Evolutionary conservation across 1,284 basidiomycete genomes (phyloP).

Genomic region (Porodaedalea pini): DNA sequence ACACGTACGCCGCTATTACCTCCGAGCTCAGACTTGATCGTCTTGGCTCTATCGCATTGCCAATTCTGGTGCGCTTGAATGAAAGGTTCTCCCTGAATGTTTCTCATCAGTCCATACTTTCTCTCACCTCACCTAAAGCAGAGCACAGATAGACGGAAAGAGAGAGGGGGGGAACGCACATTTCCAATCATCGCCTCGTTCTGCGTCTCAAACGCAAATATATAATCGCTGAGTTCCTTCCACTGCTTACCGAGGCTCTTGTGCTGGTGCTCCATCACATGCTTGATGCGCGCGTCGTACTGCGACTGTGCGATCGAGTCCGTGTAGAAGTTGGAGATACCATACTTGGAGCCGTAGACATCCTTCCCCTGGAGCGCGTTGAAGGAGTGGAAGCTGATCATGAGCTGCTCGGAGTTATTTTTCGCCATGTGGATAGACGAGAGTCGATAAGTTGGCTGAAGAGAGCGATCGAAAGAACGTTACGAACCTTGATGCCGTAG

Average conservation of each 20-base stretch:
- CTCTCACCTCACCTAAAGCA: too few species aligned
- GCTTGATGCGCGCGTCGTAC: conserved; percentile 30
- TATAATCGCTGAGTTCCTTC: conserved; percentile 41
- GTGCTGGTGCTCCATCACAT: conserved; percentile 38
- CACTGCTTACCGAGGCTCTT: conserved; percentile 38
- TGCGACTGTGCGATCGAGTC: conserved; percentile 23
- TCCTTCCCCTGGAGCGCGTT: conserved; percentile 31
- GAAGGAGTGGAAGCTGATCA: conserved; percentile 35
- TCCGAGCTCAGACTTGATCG: conserved; percentile 32
- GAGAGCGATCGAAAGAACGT: neutral
- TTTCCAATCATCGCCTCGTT: conserved; percentile 38
- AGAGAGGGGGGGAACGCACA: neutral
- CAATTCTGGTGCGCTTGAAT: conserved; percentile 27
- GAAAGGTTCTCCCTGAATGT: conserved; percentile 29
- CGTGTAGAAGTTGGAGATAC: conserved; percentile 22
- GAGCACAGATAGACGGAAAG: neutral
- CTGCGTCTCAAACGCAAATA: conserved; percentile 44
- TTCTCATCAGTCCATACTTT: too few species aligned
- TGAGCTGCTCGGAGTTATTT: too few species aligned
- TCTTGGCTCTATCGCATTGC: conserved; percentile 37
- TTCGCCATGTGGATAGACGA: neutral
- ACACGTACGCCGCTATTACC: conserved; percentile 29
- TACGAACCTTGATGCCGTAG: conserved; percentile 34
- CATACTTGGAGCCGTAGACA: conserved; percentile 29
- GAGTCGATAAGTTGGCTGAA: too few species aligned